Conservation (phyloP, 768 basidiomycete species). For the Lyophyllum decastes region DNA sequence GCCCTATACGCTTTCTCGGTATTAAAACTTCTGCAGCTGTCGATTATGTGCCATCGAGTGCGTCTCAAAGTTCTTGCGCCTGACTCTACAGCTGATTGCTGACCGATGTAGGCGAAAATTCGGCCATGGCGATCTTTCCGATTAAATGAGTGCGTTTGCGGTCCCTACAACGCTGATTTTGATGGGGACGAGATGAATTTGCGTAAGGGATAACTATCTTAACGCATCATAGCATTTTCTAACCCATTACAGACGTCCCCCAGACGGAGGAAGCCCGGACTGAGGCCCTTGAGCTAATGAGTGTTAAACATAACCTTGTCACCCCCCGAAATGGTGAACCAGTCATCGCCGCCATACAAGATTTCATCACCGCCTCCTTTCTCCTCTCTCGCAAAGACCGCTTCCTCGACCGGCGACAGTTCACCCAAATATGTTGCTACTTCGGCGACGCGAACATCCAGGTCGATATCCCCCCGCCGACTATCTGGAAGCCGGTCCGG, state of each 20-base stretch:
- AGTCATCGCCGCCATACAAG: slow-evolving; percentile 98
- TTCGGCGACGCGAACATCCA: slow-evolving; percentile 88
- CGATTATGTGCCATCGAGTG: slow-evolving; percentile 98
- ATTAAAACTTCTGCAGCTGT: slow-evolving; percentile 58
- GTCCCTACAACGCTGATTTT: slow-evolving; percentile 98
- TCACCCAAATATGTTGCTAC: slow-evolving; percentile 96
- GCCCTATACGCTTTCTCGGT: slow-evolving; percentile 3
- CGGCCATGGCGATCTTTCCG: slow-evolving; percentile 97
- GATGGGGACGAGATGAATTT: slow-evolving; percentile 99
- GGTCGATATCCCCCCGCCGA: slow-evolving; percentile 94
- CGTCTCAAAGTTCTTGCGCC: slow-evolving; percentile 19
- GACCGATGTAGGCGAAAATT: slow-evolving; percentile 66
- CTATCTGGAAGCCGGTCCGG: slow-evolving; percentile 88
- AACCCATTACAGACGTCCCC: slow-evolving; percentile 73
- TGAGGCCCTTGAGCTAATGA: slow-evolving; percentile 97
- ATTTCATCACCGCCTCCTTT: slow-evolving; percentile 99
- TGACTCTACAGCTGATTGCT: background rate
- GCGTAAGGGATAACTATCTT: slow-evolving; percentile 53
- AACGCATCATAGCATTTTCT: background rate
- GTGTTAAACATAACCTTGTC: slow-evolving; percentile 93
- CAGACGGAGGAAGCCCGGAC: slow-evolving; percentile 98
- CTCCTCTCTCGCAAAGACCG: slow-evolving; percentile 90
- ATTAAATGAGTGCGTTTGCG: slow-evolving; percentile 98
- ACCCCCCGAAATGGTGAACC: slow-evolving; percentile 98
- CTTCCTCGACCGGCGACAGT: slow-evolving; percentile 92